Evolutionary conservation across 345 rosid species (phyloP).

Genomic region (Sapria himalayana): DNA sequence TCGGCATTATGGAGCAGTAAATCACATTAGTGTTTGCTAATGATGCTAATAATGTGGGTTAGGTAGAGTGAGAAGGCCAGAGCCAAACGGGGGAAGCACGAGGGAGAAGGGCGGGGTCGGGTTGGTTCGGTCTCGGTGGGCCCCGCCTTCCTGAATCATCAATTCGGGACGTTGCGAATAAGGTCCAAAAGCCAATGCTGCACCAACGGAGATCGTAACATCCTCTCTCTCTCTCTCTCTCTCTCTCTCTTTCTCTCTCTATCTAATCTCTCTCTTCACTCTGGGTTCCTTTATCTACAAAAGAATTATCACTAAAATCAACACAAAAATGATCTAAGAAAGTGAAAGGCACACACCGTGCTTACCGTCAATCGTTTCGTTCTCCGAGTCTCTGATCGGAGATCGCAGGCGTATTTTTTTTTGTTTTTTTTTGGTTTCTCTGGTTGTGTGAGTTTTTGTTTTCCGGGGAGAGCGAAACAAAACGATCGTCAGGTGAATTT

Average conservation of each 20-base stretch:
- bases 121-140: no score
- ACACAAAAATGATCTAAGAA: not conserved
- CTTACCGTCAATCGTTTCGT: constrained; percentile 1
- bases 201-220: constrained; percentile 23
- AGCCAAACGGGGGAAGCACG: no score
- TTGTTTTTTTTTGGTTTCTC: not conserved
- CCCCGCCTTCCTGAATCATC: no score
- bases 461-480: no score
- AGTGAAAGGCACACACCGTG: not conserved
- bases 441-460: constrained; percentile 8
- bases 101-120: no score
- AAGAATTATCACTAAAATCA: constrained; percentile 7
- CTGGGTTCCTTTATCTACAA: no score
- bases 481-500: no score
- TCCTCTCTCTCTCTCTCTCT: constrained; percentile 6
- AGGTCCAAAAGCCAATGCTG: constrained; percentile 15
- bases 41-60: no score
- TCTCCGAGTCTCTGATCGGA: not conserved
- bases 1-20: no score
- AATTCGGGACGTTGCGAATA: constrained; percentile 6
- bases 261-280: constrained; percentile 1
- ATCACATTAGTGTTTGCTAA: no score
- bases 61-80: no score
- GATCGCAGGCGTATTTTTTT: no score
- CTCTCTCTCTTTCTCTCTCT: not conserved